Percentiles rank a stretch among this genome's conserved stretches.
phyloP scores from a whole-genome alignment of 2,329 filamentous ascomycete species.

The Alternaria ventricosa region DNA sequence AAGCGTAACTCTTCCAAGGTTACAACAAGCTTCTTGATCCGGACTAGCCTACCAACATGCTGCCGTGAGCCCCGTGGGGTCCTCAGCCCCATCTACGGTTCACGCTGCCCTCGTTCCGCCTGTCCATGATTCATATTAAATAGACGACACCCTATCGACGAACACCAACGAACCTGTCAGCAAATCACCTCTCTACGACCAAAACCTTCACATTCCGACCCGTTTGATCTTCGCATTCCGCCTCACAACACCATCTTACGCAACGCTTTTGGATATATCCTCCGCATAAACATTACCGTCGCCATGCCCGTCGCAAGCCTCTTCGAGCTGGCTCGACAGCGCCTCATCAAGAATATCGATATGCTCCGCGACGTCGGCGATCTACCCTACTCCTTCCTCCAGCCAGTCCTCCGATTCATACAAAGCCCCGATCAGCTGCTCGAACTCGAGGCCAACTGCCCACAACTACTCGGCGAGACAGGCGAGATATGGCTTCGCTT shows the following conservation, averaged over 20 bases:
- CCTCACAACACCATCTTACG: neutral
- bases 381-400: conserved; percentile 70
- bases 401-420: conserved; percentile 73
- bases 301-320: conserved; percentile 48
- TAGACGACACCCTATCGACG: conserved; percentile 3
- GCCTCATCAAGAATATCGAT: conserved; percentile 51
- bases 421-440: conserved; percentile 75
- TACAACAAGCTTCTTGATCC: neutral
- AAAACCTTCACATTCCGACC: neutral
- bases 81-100: conserved; percentile 5
- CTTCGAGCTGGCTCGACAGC: conserved; percentile 48
- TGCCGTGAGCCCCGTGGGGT: conserved; percentile 9
- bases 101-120: conserved; percentile 1
- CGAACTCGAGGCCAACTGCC: conserved; percentile 74
- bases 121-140: conserved; percentile 9
- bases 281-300: neutral
- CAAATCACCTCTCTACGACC: neutral
- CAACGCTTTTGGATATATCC: neutral
- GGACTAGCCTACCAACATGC: conserved; percentile 4
- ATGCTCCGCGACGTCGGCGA: conserved; percentile 72
- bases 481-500: conserved; percentile 79
- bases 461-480: conserved; percentile 74
- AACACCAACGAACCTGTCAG: neutral
- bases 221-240: neutral
- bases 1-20: neutral